Base-by-base conservation (phyloP, 768 basidiomycete species). In the Tylopilus sp. region DNA sequence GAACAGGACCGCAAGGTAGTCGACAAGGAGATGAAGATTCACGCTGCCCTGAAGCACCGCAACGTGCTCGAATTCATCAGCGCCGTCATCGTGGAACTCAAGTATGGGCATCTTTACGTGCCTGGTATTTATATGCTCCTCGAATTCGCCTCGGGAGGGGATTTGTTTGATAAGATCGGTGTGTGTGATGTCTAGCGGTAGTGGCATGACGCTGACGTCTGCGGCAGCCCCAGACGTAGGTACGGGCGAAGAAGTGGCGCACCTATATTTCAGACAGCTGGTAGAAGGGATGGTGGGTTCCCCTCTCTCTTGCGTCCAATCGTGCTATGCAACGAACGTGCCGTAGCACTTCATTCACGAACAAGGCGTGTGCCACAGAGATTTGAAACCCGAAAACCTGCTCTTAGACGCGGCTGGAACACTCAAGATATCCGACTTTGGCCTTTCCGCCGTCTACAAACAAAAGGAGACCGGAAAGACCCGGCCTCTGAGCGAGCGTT, bases 141-240 rank as follows among this genome's bases (percentile, higher is more conserved):
- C 61, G 97, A 98, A 67, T 73, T 95, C 30, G 97, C 95, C 0
- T 83, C 83, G 1, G 95, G 94, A 20, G 97, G 97, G 0, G 97
- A 98, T 69, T 71, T 99, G 28, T 99, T 99, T 67, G 97, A 99
- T 70, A 99, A 98, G 75, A 99, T 99, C 46, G 90, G 95, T 95
- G 62, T 39, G 87, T 68, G 44, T 57, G 12, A 43, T 38, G 1
- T 42, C 20, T 10, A 28, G 1, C 39, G 3, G 18, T 26, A 20
- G 21, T 40, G 47, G 30, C 40, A 31, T 44, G 39, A 2, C 15
- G 7, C 40, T 51, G 22, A 46, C 33, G 35, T 49, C 20, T 51
- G 30, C 23, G 35, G 31, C 58, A 98, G 97, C 86, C 3, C 94
- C 97, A 1, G 91, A 98, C 67, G 76, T 90, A 7, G 97, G 97